Conservation (phyloP, 148 eudicot genomes). For the Rhododendron mucronatum region DNA sequence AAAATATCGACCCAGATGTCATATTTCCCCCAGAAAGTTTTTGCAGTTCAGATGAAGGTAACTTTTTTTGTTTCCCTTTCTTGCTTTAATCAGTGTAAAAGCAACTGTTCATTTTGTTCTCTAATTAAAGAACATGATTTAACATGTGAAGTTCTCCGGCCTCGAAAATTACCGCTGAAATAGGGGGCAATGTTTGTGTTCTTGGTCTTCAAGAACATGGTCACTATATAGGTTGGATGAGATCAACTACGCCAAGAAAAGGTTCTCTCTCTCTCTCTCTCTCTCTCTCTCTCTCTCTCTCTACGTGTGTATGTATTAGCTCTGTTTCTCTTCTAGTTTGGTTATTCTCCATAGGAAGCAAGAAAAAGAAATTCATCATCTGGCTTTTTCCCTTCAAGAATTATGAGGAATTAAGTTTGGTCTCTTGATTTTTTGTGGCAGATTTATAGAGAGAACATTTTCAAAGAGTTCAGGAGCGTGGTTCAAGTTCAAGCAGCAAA, state of each 20-base stretch:
- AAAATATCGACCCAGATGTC: slow-evolving; percentile 46
- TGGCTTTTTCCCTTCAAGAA: not conserved
- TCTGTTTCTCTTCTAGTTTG: not conserved
- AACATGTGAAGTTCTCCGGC: slow-evolving; percentile 51
- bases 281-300: not conserved
- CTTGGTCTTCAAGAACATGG: slow-evolving; percentile 17
- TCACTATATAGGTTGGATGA: not conserved
- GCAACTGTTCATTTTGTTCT: not conserved
- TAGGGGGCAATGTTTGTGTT: slow-evolving; percentile 8
- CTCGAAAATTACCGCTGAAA: slow-evolving; percentile 41
- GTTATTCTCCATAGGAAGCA: not conserved
- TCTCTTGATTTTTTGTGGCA: not conserved
- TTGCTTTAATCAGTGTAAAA: not conserved
- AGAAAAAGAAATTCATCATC: not conserved
- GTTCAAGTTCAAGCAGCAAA: not conserved
- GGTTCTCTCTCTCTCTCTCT: slow-evolving; percentile 1
- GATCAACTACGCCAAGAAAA: slow-evolving; percentile 9
- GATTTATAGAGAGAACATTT: not conserved
- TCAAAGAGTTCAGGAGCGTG: not conserved
- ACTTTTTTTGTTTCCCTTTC: not conserved
- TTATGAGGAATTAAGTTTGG: not conserved
- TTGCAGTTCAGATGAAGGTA: slow-evolving; percentile 81
- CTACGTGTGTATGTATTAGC: not conserved
- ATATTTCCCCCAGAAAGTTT: slow-evolving; percentile 69
- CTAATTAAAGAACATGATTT: slow-evolving; percentile 13